phyloP scores from a whole-genome alignment of 257 asterid genomes.

The Primulina tabacum region DNA sequence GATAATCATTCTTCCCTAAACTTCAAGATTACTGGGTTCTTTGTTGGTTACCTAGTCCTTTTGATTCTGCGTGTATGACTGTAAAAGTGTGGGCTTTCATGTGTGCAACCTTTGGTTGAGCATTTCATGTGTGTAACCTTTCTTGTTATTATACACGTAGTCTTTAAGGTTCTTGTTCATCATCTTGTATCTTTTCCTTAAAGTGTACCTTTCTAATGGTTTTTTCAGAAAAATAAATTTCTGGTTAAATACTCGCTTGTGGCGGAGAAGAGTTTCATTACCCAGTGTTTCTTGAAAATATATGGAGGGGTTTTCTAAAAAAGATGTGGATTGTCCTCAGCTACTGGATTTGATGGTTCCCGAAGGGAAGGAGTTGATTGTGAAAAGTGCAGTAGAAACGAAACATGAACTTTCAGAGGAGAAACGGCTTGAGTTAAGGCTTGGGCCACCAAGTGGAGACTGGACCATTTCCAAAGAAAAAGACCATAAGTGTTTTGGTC shows the following conservation, averaged over 20 bases:
- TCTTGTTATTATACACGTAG: not conserved
- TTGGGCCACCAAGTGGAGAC: slow-evolving; percentile 78
- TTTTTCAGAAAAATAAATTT: too few species aligned
- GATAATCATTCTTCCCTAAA: not conserved
- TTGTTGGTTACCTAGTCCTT: not conserved
- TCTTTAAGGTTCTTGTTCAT: not conserved
- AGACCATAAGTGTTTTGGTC: slow-evolving; percentile 25
- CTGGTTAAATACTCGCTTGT: not conserved
- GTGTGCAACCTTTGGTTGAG: slow-evolving; percentile 19
- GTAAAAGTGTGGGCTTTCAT: slow-evolving; percentile 23
- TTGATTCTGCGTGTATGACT: not conserved
- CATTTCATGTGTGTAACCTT: slow-evolving; percentile 18
- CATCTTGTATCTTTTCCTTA: not conserved
- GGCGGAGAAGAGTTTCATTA: not conserved
- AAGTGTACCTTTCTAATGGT: too few species aligned
- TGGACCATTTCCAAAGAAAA: slow-evolving; percentile 37
- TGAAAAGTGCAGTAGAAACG: slow-evolving; percentile 34
- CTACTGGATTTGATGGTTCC: slow-evolving; percentile 75
- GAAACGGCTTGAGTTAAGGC: slow-evolving; percentile 72
- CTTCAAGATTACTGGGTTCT: not conserved
- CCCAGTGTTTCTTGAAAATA: slow-evolving; percentile 9
- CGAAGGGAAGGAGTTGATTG: slow-evolving; percentile 31
- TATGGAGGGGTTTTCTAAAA: slow-evolving; percentile 63
- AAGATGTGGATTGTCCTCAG: slow-evolving; percentile 49
- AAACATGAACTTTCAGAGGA: slow-evolving; percentile 48